These are phyloP conservation scores for Oryza punctata DNA, from an alignment of 176 grass and related monocot species.

Conservation along the genomic window DNA sequence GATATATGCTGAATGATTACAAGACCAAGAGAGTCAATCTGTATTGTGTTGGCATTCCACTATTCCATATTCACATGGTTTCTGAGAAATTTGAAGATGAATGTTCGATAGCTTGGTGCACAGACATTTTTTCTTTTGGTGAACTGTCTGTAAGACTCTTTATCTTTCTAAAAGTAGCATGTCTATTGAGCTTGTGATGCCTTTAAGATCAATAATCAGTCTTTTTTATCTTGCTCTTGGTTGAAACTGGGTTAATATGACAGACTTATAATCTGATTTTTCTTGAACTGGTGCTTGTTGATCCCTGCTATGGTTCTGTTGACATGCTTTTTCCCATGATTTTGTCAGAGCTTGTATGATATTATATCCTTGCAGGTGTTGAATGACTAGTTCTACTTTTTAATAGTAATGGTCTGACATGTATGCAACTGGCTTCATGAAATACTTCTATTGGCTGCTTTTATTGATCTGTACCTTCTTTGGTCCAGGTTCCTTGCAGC, in stretches of 20 bases:
- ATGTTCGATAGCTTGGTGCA: background rate
- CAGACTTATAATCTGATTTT: background rate
- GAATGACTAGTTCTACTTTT: background rate
- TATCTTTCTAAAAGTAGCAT: constrained; percentile 1
- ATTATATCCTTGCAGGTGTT: background rate
- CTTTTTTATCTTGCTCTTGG: background rate
- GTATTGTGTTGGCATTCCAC: background rate
- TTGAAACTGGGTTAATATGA: background rate
- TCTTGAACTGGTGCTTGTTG: background rate
- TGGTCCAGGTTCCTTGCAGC: constrained; percentile 80
- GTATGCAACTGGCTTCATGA: background rate
- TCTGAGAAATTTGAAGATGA: background rate
- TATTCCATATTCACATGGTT: background rate
- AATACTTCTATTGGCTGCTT: background rate
- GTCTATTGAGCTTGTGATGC: background rate
- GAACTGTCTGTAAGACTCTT: background rate
- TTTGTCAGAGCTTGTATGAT: background rate
- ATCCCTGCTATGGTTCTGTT: background rate
- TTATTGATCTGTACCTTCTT: constrained; percentile 29
- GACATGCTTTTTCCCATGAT: background rate
- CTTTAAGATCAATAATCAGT: background rate
- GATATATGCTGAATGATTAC: background rate
- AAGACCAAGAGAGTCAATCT: background rate
- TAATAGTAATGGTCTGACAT: constrained; percentile 2
- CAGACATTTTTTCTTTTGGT: background rate